Percentiles rank a stretch among this genome's conserved stretches.
phyloP scores from a whole-genome alignment of 2,329 filamentous ascomycete genomes.

The Colletotrichum noveboracense region DNA sequence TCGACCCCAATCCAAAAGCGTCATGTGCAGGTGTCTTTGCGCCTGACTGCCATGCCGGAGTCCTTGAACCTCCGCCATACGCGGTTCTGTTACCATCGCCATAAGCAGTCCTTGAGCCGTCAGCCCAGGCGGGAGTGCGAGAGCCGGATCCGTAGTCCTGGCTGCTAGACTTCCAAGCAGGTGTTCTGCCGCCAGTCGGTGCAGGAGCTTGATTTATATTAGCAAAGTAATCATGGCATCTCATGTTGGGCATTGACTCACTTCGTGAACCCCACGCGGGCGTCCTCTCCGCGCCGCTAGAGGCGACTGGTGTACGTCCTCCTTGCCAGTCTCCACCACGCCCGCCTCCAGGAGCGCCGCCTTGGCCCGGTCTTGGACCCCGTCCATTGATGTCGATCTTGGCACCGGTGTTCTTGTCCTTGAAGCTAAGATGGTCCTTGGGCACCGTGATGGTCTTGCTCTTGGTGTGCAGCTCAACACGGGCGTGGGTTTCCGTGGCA shows the following conservation, averaged over 20 bases:
- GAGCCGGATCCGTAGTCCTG: conserved; percentile 55
- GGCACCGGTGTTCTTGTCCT: conserved; percentile 81
- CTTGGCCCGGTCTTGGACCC: conserved; percentile 54
- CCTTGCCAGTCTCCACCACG: conserved; percentile 61
- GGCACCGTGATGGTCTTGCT: conserved; percentile 87
- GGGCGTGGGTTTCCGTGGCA: conserved; percentile 82
- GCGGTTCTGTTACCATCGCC: conserved; percentile 78
- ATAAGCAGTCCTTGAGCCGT: conserved; percentile 71
- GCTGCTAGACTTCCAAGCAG: conserved; percentile 60
- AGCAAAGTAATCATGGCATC: conserved; percentile 20
- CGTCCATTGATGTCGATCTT: conserved; percentile 72
- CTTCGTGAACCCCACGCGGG: conserved; percentile 77
- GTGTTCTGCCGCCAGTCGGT: conserved; percentile 61
- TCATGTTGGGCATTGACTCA: conserved; percentile 47
- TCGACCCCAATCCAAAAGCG: conserved; percentile 70
- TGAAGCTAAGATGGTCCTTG: conserved; percentile 82
- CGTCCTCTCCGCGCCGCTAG: conserved; percentile 68
- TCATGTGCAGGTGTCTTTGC: conserved; percentile 73
- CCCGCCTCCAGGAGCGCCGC: conserved; percentile 43
- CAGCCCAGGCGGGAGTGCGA: conserved; percentile 74
- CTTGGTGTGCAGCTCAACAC: conserved; percentile 93
- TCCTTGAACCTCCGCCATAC: conserved; percentile 76
- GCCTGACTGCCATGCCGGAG: conserved; percentile 80
- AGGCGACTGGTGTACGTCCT: conserved; percentile 71
- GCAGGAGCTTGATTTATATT: conserved; percentile 53